These are phyloP conservation scores for Nitzschia sp. DNA, from an alignment of 108 stramenopile genomes.

Conservation along the genomic window DNA sequence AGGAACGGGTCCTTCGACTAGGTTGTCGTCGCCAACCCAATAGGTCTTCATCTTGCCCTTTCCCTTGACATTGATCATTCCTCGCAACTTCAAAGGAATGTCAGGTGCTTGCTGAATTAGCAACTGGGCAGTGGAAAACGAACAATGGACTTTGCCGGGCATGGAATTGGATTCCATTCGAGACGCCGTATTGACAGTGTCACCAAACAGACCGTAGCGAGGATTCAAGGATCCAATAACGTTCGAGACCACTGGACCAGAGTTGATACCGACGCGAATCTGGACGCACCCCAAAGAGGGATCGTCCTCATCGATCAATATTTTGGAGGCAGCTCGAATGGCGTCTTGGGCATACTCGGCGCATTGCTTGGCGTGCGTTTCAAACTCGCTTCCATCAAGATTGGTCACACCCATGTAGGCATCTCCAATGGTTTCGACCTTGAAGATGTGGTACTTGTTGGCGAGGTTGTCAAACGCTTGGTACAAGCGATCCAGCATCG, in stretches of 20 bases:
- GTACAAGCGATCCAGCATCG: slow-evolving; percentile 58
- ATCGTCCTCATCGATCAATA: slow-evolving; percentile 40
- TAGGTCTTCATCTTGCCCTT: slow-evolving; percentile 43
- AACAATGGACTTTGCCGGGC: slow-evolving; percentile 44
- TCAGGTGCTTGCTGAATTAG: slow-evolving; percentile 39
- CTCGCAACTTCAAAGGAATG: slow-evolving; percentile 32
- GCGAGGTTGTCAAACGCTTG: slow-evolving; percentile 42
- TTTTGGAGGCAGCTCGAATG: slow-evolving; percentile 39
- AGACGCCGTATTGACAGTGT: slow-evolving; percentile 55
- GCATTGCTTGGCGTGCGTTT: slow-evolving; percentile 54
- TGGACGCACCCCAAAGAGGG: slow-evolving; percentile 34
- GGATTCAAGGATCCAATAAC: slow-evolving; percentile 51
- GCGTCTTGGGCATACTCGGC: slow-evolving; percentile 53
- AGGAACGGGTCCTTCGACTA: neutral
- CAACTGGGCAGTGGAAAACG: slow-evolving; percentile 36
- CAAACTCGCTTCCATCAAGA: slow-evolving; percentile 27
- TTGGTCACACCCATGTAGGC: slow-evolving; percentile 39
- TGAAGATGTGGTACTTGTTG: slow-evolving; percentile 53
- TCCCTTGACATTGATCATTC: slow-evolving; percentile 46
- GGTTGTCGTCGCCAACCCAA: slow-evolving; percentile 19
- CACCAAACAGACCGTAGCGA: slow-evolving; percentile 55
- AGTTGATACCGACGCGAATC: slow-evolving; percentile 57
- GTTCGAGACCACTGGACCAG: slow-evolving; percentile 47
- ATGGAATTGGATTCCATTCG: slow-evolving; percentile 54
- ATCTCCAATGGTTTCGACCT: slow-evolving; percentile 63